Conservation (phyloP, 2,329 filamentous ascomycete genomes). For the Epichloe bromicola region DNA sequence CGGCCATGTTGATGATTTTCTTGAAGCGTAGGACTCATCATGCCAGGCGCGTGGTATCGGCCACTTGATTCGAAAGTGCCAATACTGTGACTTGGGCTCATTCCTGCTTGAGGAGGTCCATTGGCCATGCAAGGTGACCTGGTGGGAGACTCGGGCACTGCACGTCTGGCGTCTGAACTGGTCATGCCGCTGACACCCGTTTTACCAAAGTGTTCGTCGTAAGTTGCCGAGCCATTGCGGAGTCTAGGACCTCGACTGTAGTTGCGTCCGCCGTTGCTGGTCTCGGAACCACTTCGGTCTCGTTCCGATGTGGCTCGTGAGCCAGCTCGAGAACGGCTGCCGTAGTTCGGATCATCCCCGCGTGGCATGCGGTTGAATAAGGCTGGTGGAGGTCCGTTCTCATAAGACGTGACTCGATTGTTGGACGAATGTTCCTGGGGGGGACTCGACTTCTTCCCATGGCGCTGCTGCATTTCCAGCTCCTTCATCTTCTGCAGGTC, state of each 20-base stretch:
- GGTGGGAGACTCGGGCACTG: not conserved
- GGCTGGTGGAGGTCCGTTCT: conserved; percentile 31
- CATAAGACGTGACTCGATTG: conserved; percentile 28
- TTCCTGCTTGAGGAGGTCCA: not conserved
- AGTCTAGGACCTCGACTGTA: conserved; percentile 27
- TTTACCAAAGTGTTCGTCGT: conserved; percentile 22
- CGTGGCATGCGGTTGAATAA: conserved; percentile 32
- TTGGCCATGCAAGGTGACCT: not conserved
- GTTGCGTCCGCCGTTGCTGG: conserved; percentile 31
- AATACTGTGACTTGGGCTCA: conserved; percentile 5
- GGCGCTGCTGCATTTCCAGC: conserved; percentile 32
- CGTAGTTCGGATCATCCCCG: conserved; percentile 24
- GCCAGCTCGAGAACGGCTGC: conserved; percentile 14
- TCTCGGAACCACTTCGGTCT: conserved; percentile 42
- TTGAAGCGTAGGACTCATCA: not conserved
- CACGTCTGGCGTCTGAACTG: not conserved
- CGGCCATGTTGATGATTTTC: conserved; percentile 15
- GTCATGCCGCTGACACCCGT: not conserved
- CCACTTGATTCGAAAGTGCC: conserved; percentile 5
- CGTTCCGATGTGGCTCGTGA: conserved; percentile 29
- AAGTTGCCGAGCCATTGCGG: conserved; percentile 23
- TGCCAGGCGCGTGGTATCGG: conserved; percentile 13
- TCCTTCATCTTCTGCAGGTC: conserved; percentile 45
- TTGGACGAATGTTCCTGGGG: conserved; percentile 12
- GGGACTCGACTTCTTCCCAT: conserved; percentile 11